Conservation (phyloP, 1,284 basidiomycete species). For the Exobasidium cylindrosporum region DNA sequence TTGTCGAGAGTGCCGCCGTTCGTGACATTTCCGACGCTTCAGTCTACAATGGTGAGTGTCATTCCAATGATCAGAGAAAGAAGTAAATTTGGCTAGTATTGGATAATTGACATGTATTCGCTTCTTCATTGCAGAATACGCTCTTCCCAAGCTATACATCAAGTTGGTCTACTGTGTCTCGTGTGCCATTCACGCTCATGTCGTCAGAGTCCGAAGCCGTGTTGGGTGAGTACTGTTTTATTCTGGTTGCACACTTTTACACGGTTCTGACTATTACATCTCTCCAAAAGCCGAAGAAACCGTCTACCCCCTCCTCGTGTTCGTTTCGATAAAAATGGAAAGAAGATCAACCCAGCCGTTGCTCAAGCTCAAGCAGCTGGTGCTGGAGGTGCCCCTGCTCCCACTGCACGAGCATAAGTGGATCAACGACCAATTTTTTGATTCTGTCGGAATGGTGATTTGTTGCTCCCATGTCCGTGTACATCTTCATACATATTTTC, state of each 20-base stretch:
- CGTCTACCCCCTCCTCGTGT: slow-evolving; percentile 79
- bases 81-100: background rate
- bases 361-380: slow-evolving; percentile 32
- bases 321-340: slow-evolving; percentile 91
- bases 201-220: slow-evolving; percentile 51
- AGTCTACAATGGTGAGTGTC: slow-evolving; percentile 79
- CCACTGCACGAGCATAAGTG: slow-evolving; percentile 17
- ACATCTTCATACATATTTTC: background rate
- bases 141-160: slow-evolving; percentile 96
- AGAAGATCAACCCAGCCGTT: slow-evolving; percentile 62
- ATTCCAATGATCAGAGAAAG: background rate
- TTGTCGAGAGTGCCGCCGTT: slow-evolving; percentile 97
- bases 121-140: slow-evolving; percentile 70
- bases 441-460: background rate
- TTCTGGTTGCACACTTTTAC: background rate
- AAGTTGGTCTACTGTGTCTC: slow-evolving; percentile 99
- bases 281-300: slow-evolving; percentile 49
- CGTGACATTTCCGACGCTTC: slow-evolving; percentile 95
- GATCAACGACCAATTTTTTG: background rate
- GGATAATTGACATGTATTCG: background rate
- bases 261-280: background rate
- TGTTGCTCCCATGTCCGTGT: background rate
- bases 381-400: slow-evolving; percentile 16
- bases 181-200: slow-evolving; percentile 98
- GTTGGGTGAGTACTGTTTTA: background rate